Evolutionary conservation across 2,329 filamentous ascomycete species (phyloP), one percentile per base, ranked within the genome.

Genomic region (Hymenotorrendiella dingleyae): DNA sequence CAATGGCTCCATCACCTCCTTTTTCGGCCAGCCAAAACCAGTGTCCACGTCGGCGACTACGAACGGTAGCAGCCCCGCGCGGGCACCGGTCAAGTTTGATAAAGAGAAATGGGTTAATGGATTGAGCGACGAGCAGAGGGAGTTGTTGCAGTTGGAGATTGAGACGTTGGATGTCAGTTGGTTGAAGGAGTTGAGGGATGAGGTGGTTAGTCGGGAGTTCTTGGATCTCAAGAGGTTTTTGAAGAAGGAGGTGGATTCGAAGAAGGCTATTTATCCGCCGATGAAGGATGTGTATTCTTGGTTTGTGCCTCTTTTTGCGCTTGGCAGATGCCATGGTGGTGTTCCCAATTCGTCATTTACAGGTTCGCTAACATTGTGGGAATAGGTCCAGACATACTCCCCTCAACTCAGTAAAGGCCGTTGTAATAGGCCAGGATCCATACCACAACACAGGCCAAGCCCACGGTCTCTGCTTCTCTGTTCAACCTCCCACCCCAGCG

Each of bases 401-500:
- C 6, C 82, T 98, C 55, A 71, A 83, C 68, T 83, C 74, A 11
- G 90, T 97, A 63, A 95, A 94, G 65, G 85, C 86, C 44, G 90
- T 98, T 47, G 89, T 98, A 59, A 67, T 97, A 42, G 93, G 93
- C 52, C 93, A 98, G 69, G 93, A 98, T 63, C 93, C 93, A 3
- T 98, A 98, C 65, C 93, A 98, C 70, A 94, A 94, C 63, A 65
- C 80, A 63, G 94, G 94, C 65, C 93, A 98, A 72, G 93, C 93
- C 38, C 93, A 97, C 64, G 93, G 93, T 32, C 81, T 98, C 46
- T 91, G 86, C 62, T 98, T 98, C 73, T 95, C 88, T 36, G 90
- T 97, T 42, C 86, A 86, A 8, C 83, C 91, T 3, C 93, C 93
- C 0, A 94, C 88, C 0, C 78, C 79, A 4, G 88, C 91, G 1